Evolutionary conservation across 2,329 filamentous ascomycete species (phyloP).

Genomic region (Bipolaris sorokiniana): DNA sequence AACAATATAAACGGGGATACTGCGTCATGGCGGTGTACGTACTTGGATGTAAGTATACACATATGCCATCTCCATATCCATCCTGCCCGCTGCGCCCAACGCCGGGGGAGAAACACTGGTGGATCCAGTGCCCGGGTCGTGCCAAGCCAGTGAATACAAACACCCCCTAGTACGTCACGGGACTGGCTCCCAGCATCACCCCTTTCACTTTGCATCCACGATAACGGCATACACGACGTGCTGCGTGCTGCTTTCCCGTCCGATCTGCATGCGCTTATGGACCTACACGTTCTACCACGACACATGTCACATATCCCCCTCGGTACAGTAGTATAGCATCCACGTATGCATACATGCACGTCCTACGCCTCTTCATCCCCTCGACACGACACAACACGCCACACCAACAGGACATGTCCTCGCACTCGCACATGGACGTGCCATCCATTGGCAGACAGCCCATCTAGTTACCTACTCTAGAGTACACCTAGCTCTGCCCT

Average conservation of each 20-base stretch:
- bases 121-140: not conserved
- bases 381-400: not conserved
- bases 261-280: slow-evolving; percentile 30
- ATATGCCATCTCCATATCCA: too few relatives aligned
- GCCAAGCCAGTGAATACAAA: not conserved
- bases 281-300: slow-evolving; percentile 26
- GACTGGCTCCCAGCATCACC: slow-evolving; percentile 4
- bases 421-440: not conserved
- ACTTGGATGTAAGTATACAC: not conserved
- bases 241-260: slow-evolving; percentile 31
- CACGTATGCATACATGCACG: not conserved
- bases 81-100: not conserved
- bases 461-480: too few relatives aligned
- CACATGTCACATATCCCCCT: slow-evolving; percentile 4
- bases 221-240: not conserved
- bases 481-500: not conserved
- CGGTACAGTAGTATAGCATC: not conserved
- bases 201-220: not conserved
- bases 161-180: slow-evolving; percentile 8
- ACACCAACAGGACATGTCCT: not conserved
- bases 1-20: too few relatives aligned
- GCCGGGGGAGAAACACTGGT: too few relatives aligned
- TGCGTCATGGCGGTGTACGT: too few relatives aligned
- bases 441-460: too few relatives aligned
- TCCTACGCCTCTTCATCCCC: not conserved